Conservation (phyloP, 148 eudicot species). For the Mesembryanthemum crystallinum region DNA sequence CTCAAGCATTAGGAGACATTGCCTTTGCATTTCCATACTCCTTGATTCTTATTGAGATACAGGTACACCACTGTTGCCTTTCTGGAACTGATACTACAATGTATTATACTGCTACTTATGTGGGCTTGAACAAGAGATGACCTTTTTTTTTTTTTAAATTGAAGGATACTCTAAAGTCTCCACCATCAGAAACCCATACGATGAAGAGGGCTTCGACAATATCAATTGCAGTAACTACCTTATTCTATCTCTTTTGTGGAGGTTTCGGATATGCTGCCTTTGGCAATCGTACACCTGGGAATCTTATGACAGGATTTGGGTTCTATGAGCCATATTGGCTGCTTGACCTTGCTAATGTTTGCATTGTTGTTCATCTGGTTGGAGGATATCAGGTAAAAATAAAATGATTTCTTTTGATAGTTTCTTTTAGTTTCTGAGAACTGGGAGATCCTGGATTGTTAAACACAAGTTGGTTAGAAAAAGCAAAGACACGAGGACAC, state of each 20-base stretch:
- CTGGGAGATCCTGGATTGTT: too few relatives aligned
- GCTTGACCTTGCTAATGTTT: slow-evolving; percentile 76
- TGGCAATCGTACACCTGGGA: slow-evolving; percentile 78
- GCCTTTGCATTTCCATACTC: slow-evolving; percentile 87
- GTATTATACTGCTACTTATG: neutral
- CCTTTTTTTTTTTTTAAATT: neutral
- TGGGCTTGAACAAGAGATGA: neutral
- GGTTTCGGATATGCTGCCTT: slow-evolving; percentile 91
- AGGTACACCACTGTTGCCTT: slow-evolving; percentile 35
- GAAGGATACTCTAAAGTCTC: slow-evolving; percentile 78
- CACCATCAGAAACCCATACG: slow-evolving; percentile 58
- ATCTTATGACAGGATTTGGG: slow-evolving; percentile 78
- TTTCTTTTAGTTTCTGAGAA: too few relatives aligned
- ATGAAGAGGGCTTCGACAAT: slow-evolving; percentile 71
- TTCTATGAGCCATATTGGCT: slow-evolving; percentile 91
- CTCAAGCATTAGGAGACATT: slow-evolving; percentile 83
- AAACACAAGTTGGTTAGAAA: too few relatives aligned
- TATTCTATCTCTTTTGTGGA: slow-evolving; percentile 81
- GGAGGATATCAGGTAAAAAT: slow-evolving; percentile 87
- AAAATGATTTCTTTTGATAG: neutral
- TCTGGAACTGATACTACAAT: too few relatives aligned
- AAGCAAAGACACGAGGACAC: too few relatives aligned
- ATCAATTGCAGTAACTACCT: slow-evolving; percentile 49
- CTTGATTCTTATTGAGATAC: slow-evolving; percentile 61
- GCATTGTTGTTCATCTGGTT: slow-evolving; percentile 67